These are phyloP conservation scores for Saccharomyces hybrid DNA, from an alignment of 1,139 yeast genomes.

Conservation along the genomic window DNA sequence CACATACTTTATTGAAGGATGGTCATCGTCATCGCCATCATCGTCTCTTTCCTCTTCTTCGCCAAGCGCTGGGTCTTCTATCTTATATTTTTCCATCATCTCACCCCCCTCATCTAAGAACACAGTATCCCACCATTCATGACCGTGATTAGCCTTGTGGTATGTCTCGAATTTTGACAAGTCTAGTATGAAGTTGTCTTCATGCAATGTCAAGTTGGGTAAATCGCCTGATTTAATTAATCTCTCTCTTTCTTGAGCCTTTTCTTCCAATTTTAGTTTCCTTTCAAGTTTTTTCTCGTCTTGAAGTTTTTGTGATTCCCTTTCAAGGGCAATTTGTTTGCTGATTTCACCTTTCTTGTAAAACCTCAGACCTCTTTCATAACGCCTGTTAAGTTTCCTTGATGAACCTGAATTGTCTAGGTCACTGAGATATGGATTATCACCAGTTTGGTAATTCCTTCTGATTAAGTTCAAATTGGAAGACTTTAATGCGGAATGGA, in stretches of 20 bases:
- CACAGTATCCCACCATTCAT: conserved; percentile 31
- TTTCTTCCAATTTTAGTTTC: conserved; percentile 6
- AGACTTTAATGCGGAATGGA: conserved; percentile 28
- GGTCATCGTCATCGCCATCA: conserved; percentile 13
- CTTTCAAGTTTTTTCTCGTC: conserved; percentile 5
- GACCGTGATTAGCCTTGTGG: conserved; percentile 7
- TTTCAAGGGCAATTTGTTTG: conserved; percentile 11
- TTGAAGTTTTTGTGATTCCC: conserved; percentile 9
- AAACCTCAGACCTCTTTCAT: conserved; percentile 16
- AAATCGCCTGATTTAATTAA: conserved; percentile 21
- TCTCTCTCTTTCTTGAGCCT: conserved; percentile 1
- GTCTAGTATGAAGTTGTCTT: conserved; percentile 14
- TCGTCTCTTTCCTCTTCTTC: conserved; percentile 19
- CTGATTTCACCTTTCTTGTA: conserved; percentile 24
- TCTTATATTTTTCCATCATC: conserved; percentile 18
- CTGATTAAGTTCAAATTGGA: conserved; percentile 24
- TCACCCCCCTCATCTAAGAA: conserved; percentile 15
- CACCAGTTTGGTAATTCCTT: conserved; percentile 17
- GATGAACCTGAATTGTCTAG: not conserved
- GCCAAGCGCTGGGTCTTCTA: conserved; percentile 8
- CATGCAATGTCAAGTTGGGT: conserved; percentile 22
- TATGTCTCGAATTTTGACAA: conserved; percentile 10
- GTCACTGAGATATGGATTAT: conserved; percentile 26
- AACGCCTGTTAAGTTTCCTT: conserved; percentile 11
- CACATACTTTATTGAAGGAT: conserved; percentile 40